Conservation (phyloP, 768 basidiomycete species). For the Podaxis sp. region DNA sequence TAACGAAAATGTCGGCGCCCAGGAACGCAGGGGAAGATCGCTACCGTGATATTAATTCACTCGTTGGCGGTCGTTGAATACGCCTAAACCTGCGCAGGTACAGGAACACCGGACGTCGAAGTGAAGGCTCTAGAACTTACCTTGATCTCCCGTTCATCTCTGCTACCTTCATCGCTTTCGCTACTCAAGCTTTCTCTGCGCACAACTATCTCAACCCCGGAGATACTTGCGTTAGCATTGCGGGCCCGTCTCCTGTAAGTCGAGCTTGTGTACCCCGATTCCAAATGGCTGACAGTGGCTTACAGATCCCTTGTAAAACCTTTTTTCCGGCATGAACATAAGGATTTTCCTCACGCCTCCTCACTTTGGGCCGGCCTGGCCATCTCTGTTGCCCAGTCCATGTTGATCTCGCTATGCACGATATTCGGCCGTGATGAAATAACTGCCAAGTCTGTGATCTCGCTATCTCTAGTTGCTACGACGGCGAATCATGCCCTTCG, state of each 20-base stretch:
- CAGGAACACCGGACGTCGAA: neutral
- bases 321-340: neutral
- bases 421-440: neutral
- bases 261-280: neutral
- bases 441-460: neutral
- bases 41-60: neutral
- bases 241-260: slow-evolving; percentile 1
- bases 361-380: slow-evolving; percentile 12
- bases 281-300: neutral
- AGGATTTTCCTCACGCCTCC: neutral
- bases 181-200: neutral
- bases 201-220: neutral
- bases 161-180: neutral
- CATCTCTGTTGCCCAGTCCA: slow-evolving; percentile 16
- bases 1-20: too few relatives aligned
- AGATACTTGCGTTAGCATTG: slow-evolving; percentile 5
- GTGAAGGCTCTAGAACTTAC: neutral
- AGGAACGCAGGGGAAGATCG: neutral
- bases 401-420: slow-evolving; percentile 16
- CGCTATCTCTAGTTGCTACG: slow-evolving; percentile 11
- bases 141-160: neutral
- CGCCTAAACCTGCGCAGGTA: neutral
- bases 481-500: slow-evolving; percentile 11
- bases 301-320: neutral
- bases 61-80: neutral